These are phyloP conservation scores for Nothophoma quercina DNA, from an alignment of 2,329 filamentous ascomycete genomes.

Conservation along the genomic window DNA sequence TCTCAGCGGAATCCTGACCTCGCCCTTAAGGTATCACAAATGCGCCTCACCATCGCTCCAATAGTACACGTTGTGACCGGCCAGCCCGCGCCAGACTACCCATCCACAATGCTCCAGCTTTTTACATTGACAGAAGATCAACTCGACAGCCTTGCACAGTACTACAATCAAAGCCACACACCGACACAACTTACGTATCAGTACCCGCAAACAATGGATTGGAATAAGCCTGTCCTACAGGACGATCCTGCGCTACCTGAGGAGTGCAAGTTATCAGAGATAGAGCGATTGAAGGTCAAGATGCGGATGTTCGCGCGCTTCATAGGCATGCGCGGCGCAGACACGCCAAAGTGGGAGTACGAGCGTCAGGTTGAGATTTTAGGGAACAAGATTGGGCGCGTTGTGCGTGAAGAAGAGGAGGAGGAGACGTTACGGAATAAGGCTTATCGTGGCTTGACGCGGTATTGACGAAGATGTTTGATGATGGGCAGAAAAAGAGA, in stretches of 20 bases:
- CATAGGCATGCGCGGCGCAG: slow-evolving; percentile 72
- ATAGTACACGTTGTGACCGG: slow-evolving; percentile 69
- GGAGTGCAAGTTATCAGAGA: slow-evolving; percentile 41
- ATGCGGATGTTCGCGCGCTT: slow-evolving; percentile 75
- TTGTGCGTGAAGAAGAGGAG: slow-evolving; percentile 31
- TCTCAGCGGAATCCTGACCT: slow-evolving; percentile 56
- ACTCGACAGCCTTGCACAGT: slow-evolving; percentile 73
- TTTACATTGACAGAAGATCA: slow-evolving; percentile 76
- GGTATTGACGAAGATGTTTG: too few relatives aligned
- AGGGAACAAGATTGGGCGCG: slow-evolving; percentile 35
- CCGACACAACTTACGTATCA: slow-evolving; percentile 56
- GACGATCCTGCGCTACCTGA: slow-evolving; percentile 24
- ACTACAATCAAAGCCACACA: slow-evolving; percentile 75
- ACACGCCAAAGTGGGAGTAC: slow-evolving; percentile 60
- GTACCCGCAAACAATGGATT: slow-evolving; percentile 74
- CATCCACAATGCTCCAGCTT: slow-evolving; percentile 71
- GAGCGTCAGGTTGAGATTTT: slow-evolving; percentile 50
- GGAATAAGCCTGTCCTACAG: slow-evolving; percentile 58
- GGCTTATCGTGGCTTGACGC: slow-evolving; percentile 14
- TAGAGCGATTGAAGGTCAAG: slow-evolving; percentile 61
- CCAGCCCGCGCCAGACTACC: slow-evolving; percentile 70
- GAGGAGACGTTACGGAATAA: slow-evolving; percentile 18
- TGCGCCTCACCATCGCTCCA: slow-evolving; percentile 71
- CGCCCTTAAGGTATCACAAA: slow-evolving; percentile 67
- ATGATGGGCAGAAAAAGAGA: too few relatives aligned